Evolutionary conservation across 305 asterid genomes (phyloP), one percentile per base, ranked within the genome.

Genomic region (Fraxinus nigra): DNA sequence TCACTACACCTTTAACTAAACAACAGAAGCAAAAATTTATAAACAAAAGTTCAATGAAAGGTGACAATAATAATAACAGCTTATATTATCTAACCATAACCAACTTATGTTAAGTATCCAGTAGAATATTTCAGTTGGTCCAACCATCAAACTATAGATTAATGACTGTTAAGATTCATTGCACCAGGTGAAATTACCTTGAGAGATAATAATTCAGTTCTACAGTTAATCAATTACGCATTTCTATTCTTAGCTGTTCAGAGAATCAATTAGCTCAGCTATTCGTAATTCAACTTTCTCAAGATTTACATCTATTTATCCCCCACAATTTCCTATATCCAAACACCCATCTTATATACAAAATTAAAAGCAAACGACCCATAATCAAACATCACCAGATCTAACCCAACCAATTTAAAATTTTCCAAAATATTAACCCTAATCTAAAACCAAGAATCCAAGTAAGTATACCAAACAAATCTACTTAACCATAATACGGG

Each of bases 291-390:
- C 80, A 76, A 79, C 35, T 63, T 78, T 56, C n/a, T 69, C 77
- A 70, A 78, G 87, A 87, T 84, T 86, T 82, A 85, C 81, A 61
- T 65, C 81, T 67, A 61, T 78, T 63, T 79, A 81, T 35, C 56
- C 78, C 43, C 51, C 70, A 30, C 72, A 76, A 40, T 69, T 63
- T 30, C 76, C 59, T 28, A 28, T 9, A 9, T 20, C 13, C 30
- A 72, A 34, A 37, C 33, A 0, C 28, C 9, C 40, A 6, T 70
- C 28, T 24, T 80, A 54, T 13, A 67, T 10, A 76, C 85, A 61
- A 33, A 74, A 65, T 6, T 37, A 76, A 26, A 32, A 76, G 28
- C 79, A 14, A 7, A 43, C 32, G 34, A 14, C 40, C 59, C n/a
- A 51, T 46, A 51, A 2, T 59, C 79, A 76, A 73, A 46, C 56